Evolutionary conservation across 345 rosid genomes (phyloP), one percentile per base, ranked within the genome.

Genomic region (Luvunga scandens): DNA sequence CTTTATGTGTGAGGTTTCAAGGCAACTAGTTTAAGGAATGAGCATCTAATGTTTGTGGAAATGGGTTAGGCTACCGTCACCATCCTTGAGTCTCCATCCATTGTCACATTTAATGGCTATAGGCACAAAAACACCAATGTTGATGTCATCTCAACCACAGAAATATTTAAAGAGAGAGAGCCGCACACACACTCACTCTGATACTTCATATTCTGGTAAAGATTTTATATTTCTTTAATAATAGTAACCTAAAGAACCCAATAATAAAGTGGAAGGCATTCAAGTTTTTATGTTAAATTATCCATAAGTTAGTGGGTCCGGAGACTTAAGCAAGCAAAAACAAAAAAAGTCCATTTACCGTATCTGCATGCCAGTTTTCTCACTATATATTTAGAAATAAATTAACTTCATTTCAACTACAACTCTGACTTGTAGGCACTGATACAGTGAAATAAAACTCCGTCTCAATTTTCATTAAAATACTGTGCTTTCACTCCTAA

Each of bases 81-180:
- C 38, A 62, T 62, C 70, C 61, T 55, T 30, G 25, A 10, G 78
- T 82, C 63, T 69, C 78, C 70, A 42, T 78, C 81, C 63, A 42
- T 50, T 34, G 31, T 75, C 75, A 18, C 77, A 71, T 66, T 78
- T 69, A 82, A 69, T 61, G 61, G 50, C 22, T 45, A 28, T 33
- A 42, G 56, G 60, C 84, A 70, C 77, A 28, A 28, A 24, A 45
- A 53, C 27, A 24, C 69, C 60, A 7, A 65, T 48, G 36, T 50
- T 50, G 78, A 50, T 45, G 60, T 34, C 71, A 75, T 48, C 33
- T 48, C 14, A 64, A 22, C 71, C 78, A 75, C 28, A 61, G 19
- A 39, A 39, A 39, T 9, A 39, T 39, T 2, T 39, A 7, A 9
- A 38, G 42, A 8, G 42, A 8, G 10, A 1, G 42, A 9, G 42